These are phyloP conservation scores for Phytophthora pseudosyringae DNA, from an alignment of 352 stramenopile species.

Conservation along the genomic window DNA sequence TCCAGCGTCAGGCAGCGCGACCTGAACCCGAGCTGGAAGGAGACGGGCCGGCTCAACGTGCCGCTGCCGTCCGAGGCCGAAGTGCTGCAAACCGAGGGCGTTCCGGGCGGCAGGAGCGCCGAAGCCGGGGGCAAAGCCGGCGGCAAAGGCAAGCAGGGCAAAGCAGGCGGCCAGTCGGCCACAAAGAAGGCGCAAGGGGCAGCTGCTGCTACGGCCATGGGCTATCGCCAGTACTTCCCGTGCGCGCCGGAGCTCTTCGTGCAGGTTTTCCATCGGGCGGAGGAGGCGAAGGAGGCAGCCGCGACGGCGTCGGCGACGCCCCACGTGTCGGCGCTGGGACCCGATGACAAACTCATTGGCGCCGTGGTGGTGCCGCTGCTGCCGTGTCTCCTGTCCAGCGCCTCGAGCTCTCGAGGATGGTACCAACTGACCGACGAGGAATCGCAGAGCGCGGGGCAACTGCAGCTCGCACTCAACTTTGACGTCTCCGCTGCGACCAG, in stretches of 20 bases:
- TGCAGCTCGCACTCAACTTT: slow-evolving; percentile 68
- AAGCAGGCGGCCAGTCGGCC: slow-evolving; percentile 5
- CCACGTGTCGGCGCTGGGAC: slow-evolving; percentile 22
- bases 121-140: slow-evolving; percentile 15
- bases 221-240: slow-evolving; percentile 51
- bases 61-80: slow-evolving; percentile 67
- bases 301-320: slow-evolving; percentile 12
- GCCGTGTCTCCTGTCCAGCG: slow-evolving; percentile 61
- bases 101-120: slow-evolving; percentile 31
- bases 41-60: slow-evolving; percentile 55
- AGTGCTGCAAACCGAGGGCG: slow-evolving; percentile 50
- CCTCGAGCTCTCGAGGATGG: slow-evolving; percentile 64
- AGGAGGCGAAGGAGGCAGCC: slow-evolving; percentile 28
- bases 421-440: slow-evolving; percentile 63
- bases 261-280: slow-evolving; percentile 63
- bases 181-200: slow-evolving; percentile 28
- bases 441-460: slow-evolving; percentile 56
- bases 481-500: slow-evolving; percentile 47
- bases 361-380: slow-evolving; percentile 62
- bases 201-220: slow-evolving; percentile 25
- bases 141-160: slow-evolving; percentile 12
- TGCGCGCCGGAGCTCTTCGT: slow-evolving; percentile 66
- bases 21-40: slow-evolving; percentile 74
- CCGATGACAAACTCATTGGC: slow-evolving; percentile 64
- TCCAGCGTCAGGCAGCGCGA: slow-evolving; percentile 55